phyloP scores from a whole-genome alignment of 108 stramenopile genomes.

The Heterococcus sp. region DNA sequence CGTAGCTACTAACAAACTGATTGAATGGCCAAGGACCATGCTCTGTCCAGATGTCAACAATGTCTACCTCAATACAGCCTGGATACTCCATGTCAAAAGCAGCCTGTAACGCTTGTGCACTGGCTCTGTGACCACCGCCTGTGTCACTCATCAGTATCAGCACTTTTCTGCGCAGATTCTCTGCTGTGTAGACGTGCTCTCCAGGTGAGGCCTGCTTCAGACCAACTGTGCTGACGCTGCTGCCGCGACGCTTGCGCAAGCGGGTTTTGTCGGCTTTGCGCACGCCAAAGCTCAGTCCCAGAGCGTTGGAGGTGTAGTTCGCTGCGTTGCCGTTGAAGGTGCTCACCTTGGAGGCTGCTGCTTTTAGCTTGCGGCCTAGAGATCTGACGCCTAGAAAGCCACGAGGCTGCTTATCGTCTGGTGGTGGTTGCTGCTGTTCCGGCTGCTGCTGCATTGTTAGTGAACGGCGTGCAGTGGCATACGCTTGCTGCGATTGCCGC shows the following conservation, averaged over 20 bases:
- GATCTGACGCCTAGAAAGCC: background rate
- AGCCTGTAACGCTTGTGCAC: constrained; percentile 80
- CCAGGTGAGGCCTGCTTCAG: background rate
- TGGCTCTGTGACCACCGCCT: constrained; percentile 87
- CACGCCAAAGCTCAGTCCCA: background rate
- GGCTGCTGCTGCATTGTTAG: too few relatives aligned
- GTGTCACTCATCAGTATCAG: constrained; percentile 86
- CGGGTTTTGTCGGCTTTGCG: background rate
- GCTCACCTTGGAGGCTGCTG: background rate
- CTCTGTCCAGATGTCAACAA: constrained; percentile 71
- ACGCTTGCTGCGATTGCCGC: background rate
- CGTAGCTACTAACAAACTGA: constrained; percentile 63
- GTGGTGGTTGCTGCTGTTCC: background rate
- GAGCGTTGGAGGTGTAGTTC: background rate
- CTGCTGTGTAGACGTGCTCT: too few relatives aligned
- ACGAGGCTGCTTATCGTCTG: background rate
- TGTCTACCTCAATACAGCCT: constrained; percentile 70
- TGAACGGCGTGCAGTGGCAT: background rate
- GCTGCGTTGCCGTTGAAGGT: background rate
- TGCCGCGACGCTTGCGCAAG: background rate
- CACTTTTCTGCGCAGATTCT: constrained; percentile 43
- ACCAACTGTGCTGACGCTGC: background rate
- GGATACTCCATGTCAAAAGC: constrained; percentile 81
- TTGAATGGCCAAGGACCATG: constrained; percentile 54
- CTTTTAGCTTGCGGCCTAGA: background rate